Evolutionary conservation across 2,329 filamentous ascomycete genomes (phyloP), one percentile per base, ranked within the genome.

Genomic region (Penicillium brevicompactum): DNA sequence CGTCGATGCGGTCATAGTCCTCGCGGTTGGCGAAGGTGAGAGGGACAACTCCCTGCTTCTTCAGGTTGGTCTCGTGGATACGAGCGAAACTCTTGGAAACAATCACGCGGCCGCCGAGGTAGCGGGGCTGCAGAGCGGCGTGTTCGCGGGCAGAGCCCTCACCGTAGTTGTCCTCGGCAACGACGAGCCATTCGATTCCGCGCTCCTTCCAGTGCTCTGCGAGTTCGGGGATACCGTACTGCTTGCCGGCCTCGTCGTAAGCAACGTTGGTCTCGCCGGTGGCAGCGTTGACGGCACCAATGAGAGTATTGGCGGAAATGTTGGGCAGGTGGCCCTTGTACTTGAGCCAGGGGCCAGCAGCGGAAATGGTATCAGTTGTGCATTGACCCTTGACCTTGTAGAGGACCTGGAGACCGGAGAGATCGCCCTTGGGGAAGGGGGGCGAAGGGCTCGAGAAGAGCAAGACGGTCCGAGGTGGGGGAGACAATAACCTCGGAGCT

Each of bases 271-370:
- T 92, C 76, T 96, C 92, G 65, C 88, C 89, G 0, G 93, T 99
- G 59, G 90, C 91, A 42, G 90, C 92, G 75, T 97, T 97, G 71
- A 92, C 83, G 57, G 94, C 94, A 51, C 92, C 94, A 77, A 97
- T 97, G 63, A 99, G 86, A 2, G 94, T 99, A 84, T 99, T 99
- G 71, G 91, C 91, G 66, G 88, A 90, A 75, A 99, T 99, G 81
- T 99, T 99, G 74, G 94, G 91, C 60, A 99, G 85, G 76, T 99
- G 94, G 60, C 94, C 94, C 82, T 97, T 97, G 86, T 97, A 99
- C 78, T 97, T 97, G 65, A 99, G 85, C 93, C 93, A 97, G 14
- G 93, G 93, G 5, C 93, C 93, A 1, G 93, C 93, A 32, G 93
- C 93, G 37, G 92, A 97, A 76, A 99, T 99, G 66, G 94, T 97